Evolutionary conservation across 2,329 filamentous ascomycete genomes (phyloP).

Genomic region (Penicillium nordicum): DNA sequence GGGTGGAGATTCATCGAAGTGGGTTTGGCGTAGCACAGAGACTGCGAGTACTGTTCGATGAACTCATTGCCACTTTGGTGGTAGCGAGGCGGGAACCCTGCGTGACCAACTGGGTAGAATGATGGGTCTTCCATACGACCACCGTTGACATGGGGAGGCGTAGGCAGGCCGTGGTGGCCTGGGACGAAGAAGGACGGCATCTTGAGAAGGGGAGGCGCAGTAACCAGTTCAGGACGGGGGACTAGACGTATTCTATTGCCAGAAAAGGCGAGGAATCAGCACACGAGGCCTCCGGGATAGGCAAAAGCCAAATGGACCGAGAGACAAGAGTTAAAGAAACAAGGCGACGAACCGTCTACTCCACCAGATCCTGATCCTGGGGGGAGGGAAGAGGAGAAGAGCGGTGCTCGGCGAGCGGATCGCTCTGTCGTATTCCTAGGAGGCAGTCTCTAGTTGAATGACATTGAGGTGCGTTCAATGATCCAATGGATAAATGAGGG

Average conservation of each 20-base stretch:
- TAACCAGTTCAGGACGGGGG: slow-evolving; percentile 36
- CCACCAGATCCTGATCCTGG: slow-evolving; percentile 41
- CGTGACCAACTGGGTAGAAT: slow-evolving; percentile 39
- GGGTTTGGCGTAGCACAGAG: slow-evolving; percentile 40
- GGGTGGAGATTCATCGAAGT: slow-evolving; percentile 34
- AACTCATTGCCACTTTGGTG: slow-evolving; percentile 45
- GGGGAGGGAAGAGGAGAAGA: slow-evolving; percentile 24
- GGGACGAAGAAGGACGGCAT: slow-evolving; percentile 46
- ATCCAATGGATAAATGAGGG: slow-evolving; percentile 19
- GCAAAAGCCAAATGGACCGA: slow-evolving; percentile 5
- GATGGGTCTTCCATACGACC: slow-evolving; percentile 40
- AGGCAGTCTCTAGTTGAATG: slow-evolving; percentile 38
- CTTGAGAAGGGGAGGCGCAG: slow-evolving; percentile 18
- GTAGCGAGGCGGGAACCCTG: slow-evolving; percentile 43
- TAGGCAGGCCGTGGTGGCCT: slow-evolving; percentile 40
- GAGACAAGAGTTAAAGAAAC: slow-evolving; percentile 1
- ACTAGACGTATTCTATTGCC: slow-evolving; percentile 34
- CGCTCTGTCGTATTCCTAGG: slow-evolving; percentile 33
- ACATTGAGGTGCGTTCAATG: slow-evolving; percentile 37
- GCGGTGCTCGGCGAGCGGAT: slow-evolving; percentile 41
- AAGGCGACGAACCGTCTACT: slow-evolving; percentile 42
- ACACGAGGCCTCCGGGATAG: slow-evolving; percentile 3
- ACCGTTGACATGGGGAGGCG: slow-evolving; percentile 41
- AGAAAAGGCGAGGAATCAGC: slow-evolving; percentile 21
- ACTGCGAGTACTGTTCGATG: slow-evolving; percentile 46